Evolutionary conservation across 257 asterid genomes (phyloP).

Genomic region (Solanum pennellii): DNA sequence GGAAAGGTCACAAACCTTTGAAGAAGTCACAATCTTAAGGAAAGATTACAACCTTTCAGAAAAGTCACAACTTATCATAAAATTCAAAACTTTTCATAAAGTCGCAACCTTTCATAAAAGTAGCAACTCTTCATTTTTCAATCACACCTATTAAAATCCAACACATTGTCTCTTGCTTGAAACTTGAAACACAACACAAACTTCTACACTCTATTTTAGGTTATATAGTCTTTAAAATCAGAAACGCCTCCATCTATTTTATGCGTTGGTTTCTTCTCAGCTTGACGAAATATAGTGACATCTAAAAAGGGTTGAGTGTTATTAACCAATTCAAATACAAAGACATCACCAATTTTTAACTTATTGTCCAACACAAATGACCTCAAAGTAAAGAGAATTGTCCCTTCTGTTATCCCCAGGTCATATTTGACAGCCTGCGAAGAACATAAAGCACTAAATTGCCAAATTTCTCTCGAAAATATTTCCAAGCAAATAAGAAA

Average conservation of each 20-base stretch:
- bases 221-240: background rate
- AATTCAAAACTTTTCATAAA: too few relatives aligned
- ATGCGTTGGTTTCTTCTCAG: background rate
- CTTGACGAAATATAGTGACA: background rate
- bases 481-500: too few relatives aligned
- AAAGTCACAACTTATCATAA: too few relatives aligned
- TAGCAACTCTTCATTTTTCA: too few relatives aligned
- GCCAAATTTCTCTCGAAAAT: background rate
- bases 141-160: too few relatives aligned
- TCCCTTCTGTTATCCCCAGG: too few relatives aligned
- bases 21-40: too few relatives aligned
- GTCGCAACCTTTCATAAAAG: too few relatives aligned
- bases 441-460: background rate
- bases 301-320: background rate
- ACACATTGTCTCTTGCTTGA: too few relatives aligned
- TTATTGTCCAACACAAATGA: background rate
- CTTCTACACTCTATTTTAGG: background rate
- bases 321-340: background rate
- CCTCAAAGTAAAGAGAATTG: background rate
- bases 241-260: background rate
- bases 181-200: too few relatives aligned
- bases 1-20: too few relatives aligned
- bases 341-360: conserved; percentile 4
- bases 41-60: too few relatives aligned
- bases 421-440: background rate